phyloP scores from a whole-genome alignment of 345 rosid species.

The Cardiospermum halicacabum region DNA sequence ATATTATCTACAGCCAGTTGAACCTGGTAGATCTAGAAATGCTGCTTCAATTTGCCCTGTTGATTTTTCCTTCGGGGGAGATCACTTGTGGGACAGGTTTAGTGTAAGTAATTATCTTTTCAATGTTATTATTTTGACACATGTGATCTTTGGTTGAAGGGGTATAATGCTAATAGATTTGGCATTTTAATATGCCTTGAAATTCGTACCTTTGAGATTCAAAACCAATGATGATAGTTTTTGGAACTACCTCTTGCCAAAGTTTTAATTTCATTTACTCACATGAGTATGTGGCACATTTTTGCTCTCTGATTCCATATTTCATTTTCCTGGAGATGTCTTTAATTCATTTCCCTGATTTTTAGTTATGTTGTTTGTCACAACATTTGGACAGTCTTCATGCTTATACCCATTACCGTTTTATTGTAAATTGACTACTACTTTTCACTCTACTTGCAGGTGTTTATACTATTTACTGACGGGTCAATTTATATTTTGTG shows the following conservation, averaged over 20 bases:
- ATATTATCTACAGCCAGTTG: slow-evolving; percentile 86
- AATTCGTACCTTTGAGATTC: neutral
- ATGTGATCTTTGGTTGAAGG: neutral
- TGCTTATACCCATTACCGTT: neutral
- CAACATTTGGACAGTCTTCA: neutral
- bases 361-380: neutral
- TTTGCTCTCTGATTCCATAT: neutral
- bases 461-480: slow-evolving; percentile 73
- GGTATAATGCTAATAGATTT: neutral
- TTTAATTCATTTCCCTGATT: neutral
- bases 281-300: neutral
- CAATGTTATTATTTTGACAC: neutral
- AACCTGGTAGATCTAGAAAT: slow-evolving; percentile 68
- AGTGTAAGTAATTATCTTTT: slow-evolving; percentile 54
- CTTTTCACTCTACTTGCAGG: slow-evolving; percentile 46
- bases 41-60: slow-evolving; percentile 81
- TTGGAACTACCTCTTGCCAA: neutral
- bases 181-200: neutral
- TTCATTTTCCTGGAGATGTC: neutral
- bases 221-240: neutral
- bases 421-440: neutral
- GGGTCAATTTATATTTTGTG: slow-evolving; percentile 83
- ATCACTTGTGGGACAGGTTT: slow-evolving; percentile 93
- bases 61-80: slow-evolving; percentile 83
- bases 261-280: neutral